Percentiles rank a stretch among this genome's conserved stretches.
Conservation (phyloP, 2,329 filamentous ascomycete genomes). For the Lachnellula cervina region DNA sequence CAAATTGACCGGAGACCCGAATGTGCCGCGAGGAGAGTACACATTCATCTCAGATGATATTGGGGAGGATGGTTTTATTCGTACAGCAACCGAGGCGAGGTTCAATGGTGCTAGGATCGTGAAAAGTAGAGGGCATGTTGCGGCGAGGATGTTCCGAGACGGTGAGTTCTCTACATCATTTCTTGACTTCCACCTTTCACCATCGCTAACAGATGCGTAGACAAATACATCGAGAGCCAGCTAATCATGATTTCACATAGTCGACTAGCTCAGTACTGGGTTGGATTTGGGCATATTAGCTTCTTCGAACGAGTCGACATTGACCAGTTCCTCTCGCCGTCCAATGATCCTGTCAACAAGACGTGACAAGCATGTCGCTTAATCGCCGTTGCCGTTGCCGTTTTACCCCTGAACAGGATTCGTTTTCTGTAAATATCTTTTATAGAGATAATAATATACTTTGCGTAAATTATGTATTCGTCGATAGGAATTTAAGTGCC, state of each 20-base stretch:
- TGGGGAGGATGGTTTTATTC: slow-evolving; percentile 58
- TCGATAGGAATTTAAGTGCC: no score
- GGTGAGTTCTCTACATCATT: slow-evolving; percentile 49
- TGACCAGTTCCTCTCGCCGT: slow-evolving; percentile 40
- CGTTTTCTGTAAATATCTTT: background rate
- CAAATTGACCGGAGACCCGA: slow-evolving; percentile 87
- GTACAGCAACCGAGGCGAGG: slow-evolving; percentile 57
- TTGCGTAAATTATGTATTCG: no score
- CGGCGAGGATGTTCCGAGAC: slow-evolving; percentile 62
- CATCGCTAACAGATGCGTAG: slow-evolving; percentile 40
- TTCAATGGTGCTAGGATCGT: slow-evolving; percentile 75
- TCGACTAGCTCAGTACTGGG: slow-evolving; percentile 77
- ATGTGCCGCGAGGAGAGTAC: slow-evolving; percentile 80
- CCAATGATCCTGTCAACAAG: slow-evolving; percentile 11
- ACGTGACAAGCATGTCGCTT: background rate
- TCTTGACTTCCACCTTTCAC: background rate
- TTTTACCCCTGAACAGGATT: background rate
- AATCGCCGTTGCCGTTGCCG: background rate
- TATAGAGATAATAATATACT: no score
- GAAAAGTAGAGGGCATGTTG: slow-evolving; percentile 71
- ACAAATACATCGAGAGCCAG: slow-evolving; percentile 69
- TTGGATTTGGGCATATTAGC: slow-evolving; percentile 55
- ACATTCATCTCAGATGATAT: slow-evolving; percentile 80
- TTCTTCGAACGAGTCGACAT: slow-evolving; percentile 58
- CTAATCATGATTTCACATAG: slow-evolving; percentile 76